Conservation (phyloP, 148 eudicot species). For the Rhododendron ferrugineum region DNA sequence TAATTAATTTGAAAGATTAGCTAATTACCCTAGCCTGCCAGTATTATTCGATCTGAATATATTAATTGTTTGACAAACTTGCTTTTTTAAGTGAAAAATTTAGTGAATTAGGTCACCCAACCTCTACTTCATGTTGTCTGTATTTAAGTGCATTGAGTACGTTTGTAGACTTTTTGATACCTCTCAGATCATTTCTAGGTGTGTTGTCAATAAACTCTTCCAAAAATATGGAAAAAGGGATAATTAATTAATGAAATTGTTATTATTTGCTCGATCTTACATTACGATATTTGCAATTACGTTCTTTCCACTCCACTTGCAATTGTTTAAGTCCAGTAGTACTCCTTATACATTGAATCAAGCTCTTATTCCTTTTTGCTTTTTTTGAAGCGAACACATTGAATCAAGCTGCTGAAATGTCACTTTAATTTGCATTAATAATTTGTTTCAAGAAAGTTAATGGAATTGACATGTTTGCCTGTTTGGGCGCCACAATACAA, state of each 20-base stretch:
- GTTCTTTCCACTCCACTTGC: not conserved
- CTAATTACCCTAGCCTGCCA: not conserved
- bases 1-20: not conserved
- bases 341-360: not conserved
- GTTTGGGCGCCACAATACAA: not conserved
- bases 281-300: not conserved
- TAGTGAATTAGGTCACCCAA: not conserved
- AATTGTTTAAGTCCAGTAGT: not conserved
- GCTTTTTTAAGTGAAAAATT: not conserved
- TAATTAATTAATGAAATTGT: not conserved
- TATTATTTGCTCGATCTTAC: not conserved
- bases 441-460: not conserved
- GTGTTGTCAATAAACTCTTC: not conserved
- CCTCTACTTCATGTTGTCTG: not conserved
- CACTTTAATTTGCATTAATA: not conserved
- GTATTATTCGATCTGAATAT: too few species aligned
- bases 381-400: not conserved
- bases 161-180: not conserved
- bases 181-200: not conserved
- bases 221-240: not conserved
- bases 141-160: not conserved
- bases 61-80: not conserved
- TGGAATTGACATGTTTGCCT: not conserved
- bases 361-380: not conserved
- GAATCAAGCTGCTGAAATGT: not conserved